A percentile compares a stretch with the other conserved stretches of the same genome.
These are phyloP conservation scores for Populus hybrid DNA, from an alignment of 441 rosid genomes.

Conservation along the genomic window DNA sequence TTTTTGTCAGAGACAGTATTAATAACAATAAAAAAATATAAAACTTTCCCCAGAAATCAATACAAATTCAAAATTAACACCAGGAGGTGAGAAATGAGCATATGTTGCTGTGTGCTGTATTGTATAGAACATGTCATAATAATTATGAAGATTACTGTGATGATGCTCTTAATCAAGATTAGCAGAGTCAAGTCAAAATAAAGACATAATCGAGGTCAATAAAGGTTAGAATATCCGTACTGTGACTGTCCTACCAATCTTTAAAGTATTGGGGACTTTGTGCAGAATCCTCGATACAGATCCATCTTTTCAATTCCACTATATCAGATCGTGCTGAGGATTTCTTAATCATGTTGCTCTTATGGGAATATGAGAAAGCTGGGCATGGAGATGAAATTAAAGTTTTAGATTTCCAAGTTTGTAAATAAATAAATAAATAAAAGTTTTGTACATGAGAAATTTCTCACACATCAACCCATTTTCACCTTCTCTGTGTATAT, in stretches of 20 bases:
- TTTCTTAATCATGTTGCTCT: background rate
- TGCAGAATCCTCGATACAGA: background rate
- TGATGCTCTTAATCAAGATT: background rate
- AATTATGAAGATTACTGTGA: background rate
- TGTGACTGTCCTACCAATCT: slow-evolving; percentile 8
- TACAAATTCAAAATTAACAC: too few relatives aligned
- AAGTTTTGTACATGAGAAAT: too few relatives aligned
- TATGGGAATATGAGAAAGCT: background rate
- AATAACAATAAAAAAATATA: background rate
- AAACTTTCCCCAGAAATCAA: background rate
- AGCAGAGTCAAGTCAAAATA: background rate
- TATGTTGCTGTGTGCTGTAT: too few relatives aligned
- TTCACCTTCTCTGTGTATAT: too few relatives aligned
- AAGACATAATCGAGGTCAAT: background rate
- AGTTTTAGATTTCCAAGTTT: too few relatives aligned
- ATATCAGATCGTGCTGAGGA: too few relatives aligned
- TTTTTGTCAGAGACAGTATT: background rate
- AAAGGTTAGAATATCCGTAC: slow-evolving; percentile 14
- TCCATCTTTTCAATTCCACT: background rate
- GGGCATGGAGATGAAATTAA: background rate
- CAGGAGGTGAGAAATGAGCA: background rate
- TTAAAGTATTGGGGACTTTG: slow-evolving; percentile 13
- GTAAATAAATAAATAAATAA: too few relatives aligned
- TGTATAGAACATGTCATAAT: background rate
- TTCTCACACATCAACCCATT: too few relatives aligned